Evolutionary conservation across 2,329 filamentous ascomycete genomes (phyloP).

Genomic region (Pestalotiopsis sp.): DNA sequence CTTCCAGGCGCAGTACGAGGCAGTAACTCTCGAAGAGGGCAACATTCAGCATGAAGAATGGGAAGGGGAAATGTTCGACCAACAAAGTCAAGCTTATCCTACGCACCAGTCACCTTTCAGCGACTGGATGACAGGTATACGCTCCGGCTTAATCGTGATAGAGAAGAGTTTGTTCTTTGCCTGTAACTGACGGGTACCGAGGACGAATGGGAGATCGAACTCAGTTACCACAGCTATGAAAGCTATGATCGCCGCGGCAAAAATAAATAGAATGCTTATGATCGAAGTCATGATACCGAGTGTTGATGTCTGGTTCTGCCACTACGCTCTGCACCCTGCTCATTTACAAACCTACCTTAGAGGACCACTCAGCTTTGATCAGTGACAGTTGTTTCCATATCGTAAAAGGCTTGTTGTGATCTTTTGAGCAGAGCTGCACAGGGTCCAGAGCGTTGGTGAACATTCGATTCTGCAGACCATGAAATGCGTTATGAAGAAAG

Average conservation of each 20-base stretch:
- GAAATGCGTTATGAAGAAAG: neutral
- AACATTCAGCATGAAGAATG: neutral
- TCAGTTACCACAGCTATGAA: slow-evolving; percentile 62
- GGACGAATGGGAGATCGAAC: slow-evolving; percentile 65
- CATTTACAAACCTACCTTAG: neutral
- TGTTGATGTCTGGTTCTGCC: neutral
- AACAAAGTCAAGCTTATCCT: slow-evolving; percentile 96
- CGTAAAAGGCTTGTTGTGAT: neutral
- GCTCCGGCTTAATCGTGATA: slow-evolving; percentile 99
- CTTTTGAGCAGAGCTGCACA: too few species aligned
- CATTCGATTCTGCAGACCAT: too few species aligned
- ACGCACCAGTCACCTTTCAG: slow-evolving; percentile 82
- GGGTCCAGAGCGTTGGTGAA: too few species aligned
- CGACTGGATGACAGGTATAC: slow-evolving; percentile 77
- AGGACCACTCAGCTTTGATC: neutral
- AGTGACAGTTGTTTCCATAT: neutral
- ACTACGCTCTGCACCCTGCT: neutral
- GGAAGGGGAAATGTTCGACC: slow-evolving; percentile 67
- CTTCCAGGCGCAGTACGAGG: neutral
- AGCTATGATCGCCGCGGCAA: slow-evolving; percentile 60
- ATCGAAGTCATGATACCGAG: neutral
- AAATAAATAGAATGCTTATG: neutral
- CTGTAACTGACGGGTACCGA: slow-evolving; percentile 77
- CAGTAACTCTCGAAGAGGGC: neutral
- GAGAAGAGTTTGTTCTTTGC: slow-evolving; percentile 69